A percentile compares a stretch with the other conserved stretches of the same genome.
Evolutionary conservation across 768 basidiomycete species (phyloP).

Genomic region (Tricholoma saponaceum): DNA sequence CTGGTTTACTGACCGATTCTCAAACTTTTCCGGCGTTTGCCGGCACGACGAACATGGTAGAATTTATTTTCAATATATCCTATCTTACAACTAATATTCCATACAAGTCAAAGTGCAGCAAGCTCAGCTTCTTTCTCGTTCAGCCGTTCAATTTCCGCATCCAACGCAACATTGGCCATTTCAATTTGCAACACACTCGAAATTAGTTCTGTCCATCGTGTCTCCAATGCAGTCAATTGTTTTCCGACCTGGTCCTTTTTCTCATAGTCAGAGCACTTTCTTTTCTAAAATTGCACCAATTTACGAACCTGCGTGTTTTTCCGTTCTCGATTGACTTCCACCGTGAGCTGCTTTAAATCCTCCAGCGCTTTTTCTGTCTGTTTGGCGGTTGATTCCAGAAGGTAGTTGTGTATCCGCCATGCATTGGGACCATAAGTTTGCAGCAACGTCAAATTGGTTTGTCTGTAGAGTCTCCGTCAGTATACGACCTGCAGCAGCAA

Average conservation of each 20-base stretch:
- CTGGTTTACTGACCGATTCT: conserved; percentile 9
- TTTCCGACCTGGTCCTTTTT: conserved; percentile 70
- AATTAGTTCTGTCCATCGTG: conserved; percentile 89
- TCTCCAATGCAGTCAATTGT: conserved; percentile 79
- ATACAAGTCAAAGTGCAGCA: conserved; percentile 32
- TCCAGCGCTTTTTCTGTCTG: conserved; percentile 71
- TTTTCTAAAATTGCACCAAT: background rate
- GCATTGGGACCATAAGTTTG: conserved; percentile 88
- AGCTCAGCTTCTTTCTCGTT: conserved; percentile 60
- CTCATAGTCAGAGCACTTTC: background rate
- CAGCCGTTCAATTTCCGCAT: conserved; percentile 69
- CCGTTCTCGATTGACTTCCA: conserved; percentile 83
- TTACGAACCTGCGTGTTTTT: conserved; percentile 75
- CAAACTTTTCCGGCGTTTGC: conserved; percentile 12
- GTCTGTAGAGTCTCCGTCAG: conserved; percentile 39
- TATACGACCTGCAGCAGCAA: background rate
- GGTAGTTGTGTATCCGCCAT: conserved; percentile 89
- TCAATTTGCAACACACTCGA: conserved; percentile 91
- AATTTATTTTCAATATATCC: background rate
- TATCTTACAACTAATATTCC: background rate
- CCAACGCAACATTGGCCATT: conserved; percentile 89
- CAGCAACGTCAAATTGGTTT: conserved; percentile 77
- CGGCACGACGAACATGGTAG: conserved; percentile 1
- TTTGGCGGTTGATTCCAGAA: conserved; percentile 73
- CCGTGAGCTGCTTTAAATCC: conserved; percentile 71